A percentile compares a stretch with the other conserved stretches of the same genome.
phyloP scores from a whole-genome alignment of 1,284 basidiomycete genomes.

The Cryptococcus maquisensis region DNA sequence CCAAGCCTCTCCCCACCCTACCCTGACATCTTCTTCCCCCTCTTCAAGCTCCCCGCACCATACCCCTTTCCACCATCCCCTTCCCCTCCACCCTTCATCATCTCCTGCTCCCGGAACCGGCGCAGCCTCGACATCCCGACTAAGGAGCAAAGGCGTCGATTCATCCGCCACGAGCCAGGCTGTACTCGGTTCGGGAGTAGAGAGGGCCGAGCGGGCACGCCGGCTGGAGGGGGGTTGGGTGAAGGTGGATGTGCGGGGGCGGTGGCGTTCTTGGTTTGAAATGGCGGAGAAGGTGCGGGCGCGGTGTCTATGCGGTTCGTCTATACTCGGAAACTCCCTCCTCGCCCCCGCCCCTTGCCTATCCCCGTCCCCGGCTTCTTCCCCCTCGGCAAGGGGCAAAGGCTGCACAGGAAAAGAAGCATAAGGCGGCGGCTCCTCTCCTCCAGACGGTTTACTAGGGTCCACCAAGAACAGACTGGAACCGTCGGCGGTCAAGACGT shows the following conservation, averaged over 20 bases:
- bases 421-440: conserved; percentile 44
- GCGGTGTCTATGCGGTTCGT: conserved; percentile 10
- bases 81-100: neutral
- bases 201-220: neutral
- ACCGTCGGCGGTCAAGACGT: conserved; percentile 45
- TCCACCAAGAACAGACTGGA: conserved; percentile 38
- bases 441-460: conserved; percentile 23
- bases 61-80: conserved; percentile 25
- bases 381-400: neutral
- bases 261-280: neutral
- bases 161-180: conserved; percentile 16
- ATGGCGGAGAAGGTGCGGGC: conserved; percentile 22
- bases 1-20: conserved; percentile 21
- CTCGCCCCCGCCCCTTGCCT: neutral
- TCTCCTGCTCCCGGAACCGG: neutral
- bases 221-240: neutral
- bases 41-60: conserved; percentile 31
- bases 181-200: conserved; percentile 1
- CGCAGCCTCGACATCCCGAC: neutral
- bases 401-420: conserved; percentile 17
- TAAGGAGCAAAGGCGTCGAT: conserved; percentile 23
- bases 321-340: neutral
- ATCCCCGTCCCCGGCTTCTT: neutral
- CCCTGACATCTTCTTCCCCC: conserved; percentile 11
- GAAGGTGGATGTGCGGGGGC: conserved; percentile 9